phyloP scores from a whole-genome alignment of 2,329 filamentous ascomycete genomes.

The Colletotrichum cordylinicola region DNA sequence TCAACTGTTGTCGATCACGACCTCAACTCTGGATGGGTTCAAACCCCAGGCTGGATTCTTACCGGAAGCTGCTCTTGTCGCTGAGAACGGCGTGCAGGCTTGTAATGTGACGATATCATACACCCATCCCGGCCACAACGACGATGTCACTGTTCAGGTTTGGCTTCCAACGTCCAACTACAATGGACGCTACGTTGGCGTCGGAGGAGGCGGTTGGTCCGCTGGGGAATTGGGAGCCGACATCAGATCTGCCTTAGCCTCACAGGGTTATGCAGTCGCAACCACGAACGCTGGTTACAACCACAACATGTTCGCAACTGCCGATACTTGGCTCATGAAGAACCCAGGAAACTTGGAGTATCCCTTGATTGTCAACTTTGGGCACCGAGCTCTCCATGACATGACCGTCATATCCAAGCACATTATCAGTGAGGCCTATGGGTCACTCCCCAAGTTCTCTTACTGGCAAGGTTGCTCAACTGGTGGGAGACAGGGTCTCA shows the following conservation, averaged over 20 bases:
- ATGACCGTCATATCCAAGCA: constrained; percentile 54
- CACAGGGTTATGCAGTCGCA: constrained; percentile 30
- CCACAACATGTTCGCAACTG: background rate
- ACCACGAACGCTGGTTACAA: constrained; percentile 28
- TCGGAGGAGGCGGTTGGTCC: constrained; percentile 34
- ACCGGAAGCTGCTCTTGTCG: background rate
- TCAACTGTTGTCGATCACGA: background rate
- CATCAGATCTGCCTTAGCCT: constrained; percentile 33
- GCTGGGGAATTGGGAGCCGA: constrained; percentile 23
- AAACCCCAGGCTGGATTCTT: background rate
- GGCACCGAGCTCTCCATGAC: background rate
- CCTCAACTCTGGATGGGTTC: background rate
- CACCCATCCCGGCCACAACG: constrained; percentile 26
- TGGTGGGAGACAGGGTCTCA: constrained; percentile 64
- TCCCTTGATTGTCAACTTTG: background rate
- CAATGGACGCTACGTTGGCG: constrained; percentile 32
- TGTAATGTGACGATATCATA: constrained; percentile 33
- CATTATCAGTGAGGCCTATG: constrained; percentile 53
- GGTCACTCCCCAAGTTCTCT: constrained; percentile 37
- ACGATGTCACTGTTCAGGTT: constrained; percentile 26
- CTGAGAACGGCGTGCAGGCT: background rate
- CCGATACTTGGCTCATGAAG: constrained; percentile 20
- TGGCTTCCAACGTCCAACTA: constrained; percentile 34
- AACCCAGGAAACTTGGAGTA: constrained; percentile 13
- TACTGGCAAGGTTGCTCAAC: constrained; percentile 67